Evolutionary conservation across 306 rosid genomes (phyloP).

Genomic region (Inga laurina): DNA sequence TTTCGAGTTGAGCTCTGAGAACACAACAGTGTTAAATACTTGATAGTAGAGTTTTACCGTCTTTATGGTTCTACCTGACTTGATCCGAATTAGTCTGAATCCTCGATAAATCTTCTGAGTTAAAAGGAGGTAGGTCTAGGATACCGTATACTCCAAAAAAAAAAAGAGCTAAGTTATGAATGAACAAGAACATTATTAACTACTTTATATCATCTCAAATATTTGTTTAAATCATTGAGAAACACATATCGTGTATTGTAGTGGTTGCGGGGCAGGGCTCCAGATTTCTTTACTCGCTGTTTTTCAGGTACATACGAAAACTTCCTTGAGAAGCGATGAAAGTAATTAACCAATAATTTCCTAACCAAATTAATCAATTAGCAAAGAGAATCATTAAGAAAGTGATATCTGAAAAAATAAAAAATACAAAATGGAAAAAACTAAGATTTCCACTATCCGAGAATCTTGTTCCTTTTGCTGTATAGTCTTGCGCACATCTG

Average conservation of each 20-base stretch:
- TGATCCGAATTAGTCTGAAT: too few species aligned
- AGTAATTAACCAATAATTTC: neutral
- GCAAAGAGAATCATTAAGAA: constrained; percentile 15
- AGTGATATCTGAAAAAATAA: neutral
- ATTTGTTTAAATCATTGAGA: neutral
- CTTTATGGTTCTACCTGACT: too few species aligned
- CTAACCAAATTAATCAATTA: neutral
- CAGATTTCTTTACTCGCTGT: constrained; percentile 10
- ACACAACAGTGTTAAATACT: too few species aligned
- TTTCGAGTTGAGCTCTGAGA: too few species aligned
- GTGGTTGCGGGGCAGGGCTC: neutral
- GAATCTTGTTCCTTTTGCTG: constrained; percentile 37
- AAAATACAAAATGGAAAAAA: constrained; percentile 16
- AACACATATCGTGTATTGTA: neutral
- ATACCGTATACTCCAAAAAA: too few species aligned
- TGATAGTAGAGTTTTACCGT: too few species aligned
- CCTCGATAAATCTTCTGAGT: too few species aligned
- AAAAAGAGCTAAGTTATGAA: neutral
- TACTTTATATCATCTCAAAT: neutral
- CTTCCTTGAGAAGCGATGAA: constrained; percentile 9
- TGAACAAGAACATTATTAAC: neutral
- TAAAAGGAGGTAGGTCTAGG: too few species aligned
- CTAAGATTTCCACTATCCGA: constrained; percentile 18
- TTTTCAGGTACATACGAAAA: constrained; percentile 4
- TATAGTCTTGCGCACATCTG: neutral